phyloP scores from a whole-genome alignment of 2,329 filamentous ascomycete species.

The Paramyrothecium sp. region DNA sequence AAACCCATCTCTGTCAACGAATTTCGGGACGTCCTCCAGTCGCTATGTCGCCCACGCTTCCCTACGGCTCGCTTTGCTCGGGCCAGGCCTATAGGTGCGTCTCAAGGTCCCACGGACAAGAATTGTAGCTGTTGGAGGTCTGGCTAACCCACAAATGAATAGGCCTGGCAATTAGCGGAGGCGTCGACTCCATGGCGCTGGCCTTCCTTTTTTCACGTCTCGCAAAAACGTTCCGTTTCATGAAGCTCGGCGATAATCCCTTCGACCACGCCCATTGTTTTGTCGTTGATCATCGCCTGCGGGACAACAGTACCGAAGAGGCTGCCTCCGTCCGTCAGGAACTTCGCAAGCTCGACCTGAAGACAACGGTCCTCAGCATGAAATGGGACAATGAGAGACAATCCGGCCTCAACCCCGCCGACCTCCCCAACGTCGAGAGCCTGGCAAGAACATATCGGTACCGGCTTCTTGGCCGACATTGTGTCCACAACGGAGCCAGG shows the following conservation, averaged over 20 bases:
- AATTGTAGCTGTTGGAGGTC: background rate
- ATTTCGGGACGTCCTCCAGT: constrained; percentile 47
- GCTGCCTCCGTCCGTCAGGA: constrained; percentile 43
- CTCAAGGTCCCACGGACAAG: no score
- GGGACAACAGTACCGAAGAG: constrained; percentile 51
- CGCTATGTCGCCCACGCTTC: constrained; percentile 49
- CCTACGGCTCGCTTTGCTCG: constrained; percentile 32
- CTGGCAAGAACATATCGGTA: constrained; percentile 74
- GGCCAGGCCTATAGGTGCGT: constrained; percentile 42
- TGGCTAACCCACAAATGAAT: background rate
- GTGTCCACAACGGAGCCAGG: constrained; percentile 46
- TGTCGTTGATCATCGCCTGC: constrained; percentile 58
- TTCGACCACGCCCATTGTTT: constrained; percentile 40
- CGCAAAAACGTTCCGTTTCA: constrained; percentile 25
- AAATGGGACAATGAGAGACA: constrained; percentile 47
- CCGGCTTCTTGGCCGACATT: constrained; percentile 63
- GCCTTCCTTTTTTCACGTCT: constrained; percentile 66
- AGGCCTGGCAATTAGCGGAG: constrained; percentile 85
- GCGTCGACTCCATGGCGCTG: constrained; percentile 97
- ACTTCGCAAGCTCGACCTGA: constrained; percentile 36
- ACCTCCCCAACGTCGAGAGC: constrained; percentile 69
- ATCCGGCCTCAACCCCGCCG: constrained; percentile 25
- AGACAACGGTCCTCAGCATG: constrained; percentile 19
- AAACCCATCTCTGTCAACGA: constrained; percentile 35
- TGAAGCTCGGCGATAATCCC: constrained; percentile 45